Conservation (phyloP, 345 rosid species). For the Hirschfeldia incana region DNA sequence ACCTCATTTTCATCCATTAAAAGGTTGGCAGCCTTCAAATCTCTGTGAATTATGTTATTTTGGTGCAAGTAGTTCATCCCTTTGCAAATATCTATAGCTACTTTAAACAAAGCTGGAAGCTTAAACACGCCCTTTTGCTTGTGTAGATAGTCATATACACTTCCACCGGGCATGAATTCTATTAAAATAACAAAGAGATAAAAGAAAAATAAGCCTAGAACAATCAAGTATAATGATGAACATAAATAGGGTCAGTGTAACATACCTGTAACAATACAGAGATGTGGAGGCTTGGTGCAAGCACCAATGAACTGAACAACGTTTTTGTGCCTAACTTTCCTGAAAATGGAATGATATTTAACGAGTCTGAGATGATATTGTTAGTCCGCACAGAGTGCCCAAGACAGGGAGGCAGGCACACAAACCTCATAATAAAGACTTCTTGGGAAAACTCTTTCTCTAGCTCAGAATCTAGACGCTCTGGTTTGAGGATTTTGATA, state of each 20-base stretch:
- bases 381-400: constrained; percentile 11
- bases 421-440: constrained; percentile 94
- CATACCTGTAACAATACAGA: constrained; percentile 90
- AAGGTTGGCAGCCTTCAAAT: constrained; percentile 94
- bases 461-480: constrained; percentile 77
- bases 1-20: constrained; percentile 99
- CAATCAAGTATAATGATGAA: constrained; percentile 2
- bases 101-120: constrained; percentile 85
- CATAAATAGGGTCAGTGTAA: constrained; percentile 14
- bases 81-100: constrained; percentile 90
- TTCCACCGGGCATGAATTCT: constrained; percentile 98
- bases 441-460: constrained; percentile 96
- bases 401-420: neutral
- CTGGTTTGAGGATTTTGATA: constrained; percentile 89
- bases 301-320: constrained; percentile 98
- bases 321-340: constrained; percentile 96
- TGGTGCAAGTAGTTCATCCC: constrained; percentile 99
- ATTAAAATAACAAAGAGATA: constrained; percentile 2
- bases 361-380: constrained; percentile 7
- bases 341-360: constrained; percentile 37
- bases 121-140: constrained; percentile 88
- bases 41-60: constrained; percentile 93
- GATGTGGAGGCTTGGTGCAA: constrained; percentile 89
- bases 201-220: neutral
- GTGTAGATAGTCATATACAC: constrained; percentile 97